Conservation (phyloP, 257 asterid species). For the Scutellaria barbata region DNA sequence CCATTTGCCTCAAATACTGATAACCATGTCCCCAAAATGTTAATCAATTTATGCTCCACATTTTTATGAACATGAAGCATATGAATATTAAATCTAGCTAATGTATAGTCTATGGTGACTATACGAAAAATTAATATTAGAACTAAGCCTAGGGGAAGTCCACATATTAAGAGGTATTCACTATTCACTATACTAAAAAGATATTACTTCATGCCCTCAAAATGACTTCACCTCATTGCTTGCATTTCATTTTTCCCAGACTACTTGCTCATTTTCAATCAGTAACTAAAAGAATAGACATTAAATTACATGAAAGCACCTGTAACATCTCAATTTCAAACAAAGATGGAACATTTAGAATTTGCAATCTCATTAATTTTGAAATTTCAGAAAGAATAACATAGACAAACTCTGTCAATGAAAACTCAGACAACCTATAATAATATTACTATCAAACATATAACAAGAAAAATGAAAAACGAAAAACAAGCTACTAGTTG, state of each 20-base stretch:
- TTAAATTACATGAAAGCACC: constrained; percentile 18
- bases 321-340: constrained; percentile 16
- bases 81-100: not conserved
- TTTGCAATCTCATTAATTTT: not conserved
- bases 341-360: constrained; percentile 26
- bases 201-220: not conserved
- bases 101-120: not conserved
- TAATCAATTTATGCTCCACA: constrained; percentile 10
- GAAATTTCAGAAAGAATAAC: constrained; percentile 17
- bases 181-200: not conserved
- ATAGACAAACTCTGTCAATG: not conserved
- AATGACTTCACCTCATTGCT: not conserved
- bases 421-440: constrained; percentile 9
- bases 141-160: not conserved
- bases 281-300: constrained; percentile 13
- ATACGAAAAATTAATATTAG: not conserved
- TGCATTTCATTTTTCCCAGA: not conserved
- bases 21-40: not conserved
- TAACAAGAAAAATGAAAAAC: not conserved
- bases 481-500: constrained; percentile 8
- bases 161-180: constrained; percentile 22
- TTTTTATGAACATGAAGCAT: not conserved
- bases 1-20: constrained; percentile 15
- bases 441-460: not conserved
- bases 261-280: not conserved